Evolutionary conservation across 2,329 filamentous ascomycete genomes (phyloP), one percentile per base, ranked within the genome.

Genomic region (Penicillium sp.): DNA sequence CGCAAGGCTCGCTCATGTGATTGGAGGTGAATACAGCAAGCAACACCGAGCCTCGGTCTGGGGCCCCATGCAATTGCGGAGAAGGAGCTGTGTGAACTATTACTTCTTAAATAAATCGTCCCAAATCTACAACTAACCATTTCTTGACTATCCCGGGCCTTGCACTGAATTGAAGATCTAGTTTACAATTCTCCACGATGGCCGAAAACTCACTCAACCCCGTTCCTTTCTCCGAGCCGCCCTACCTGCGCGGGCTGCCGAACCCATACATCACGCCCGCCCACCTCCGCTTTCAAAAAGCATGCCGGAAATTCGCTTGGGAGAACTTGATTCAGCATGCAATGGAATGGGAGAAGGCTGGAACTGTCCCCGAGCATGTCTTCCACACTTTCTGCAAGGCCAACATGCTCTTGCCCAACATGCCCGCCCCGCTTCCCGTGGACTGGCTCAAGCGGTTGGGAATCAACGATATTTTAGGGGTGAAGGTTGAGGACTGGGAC

Each of bases 401-500:
- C 46, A 83, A 86, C 66, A 88, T 90, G 81, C 71, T 91, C 18
- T 69, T 90, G n/a, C 86, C 87, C 0, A 83, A 82, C 14, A 75
- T 91, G 25, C 85, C 86, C 0, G 81, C 86, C 0, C 87, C 88
- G 0, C 68, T 91, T 16, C 87, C 88, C 0, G 81, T 86, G 0
- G 78, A 79, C 44, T 87, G 86, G 83, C 72, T 90, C 54, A 85
- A 85, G 68, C 79, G 76, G 40, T 63, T 87, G 16, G 86, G 84
- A 0, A 84, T 90, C 41, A 73, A 83, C 51, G 81, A 87, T 60
- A 81, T 91, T 36, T 74, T 86, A 0, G 86, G 86, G 1, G 81
- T 80, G 0, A 84, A 82, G 57, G 81, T 91, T 2, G 87, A 90
- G 64, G 85, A 91, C 24, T 91, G 85, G 73, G 87, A 89, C 63